Conservation (phyloP, 2,329 filamentous ascomycete genomes). For the Lachnellula cervina region DNA sequence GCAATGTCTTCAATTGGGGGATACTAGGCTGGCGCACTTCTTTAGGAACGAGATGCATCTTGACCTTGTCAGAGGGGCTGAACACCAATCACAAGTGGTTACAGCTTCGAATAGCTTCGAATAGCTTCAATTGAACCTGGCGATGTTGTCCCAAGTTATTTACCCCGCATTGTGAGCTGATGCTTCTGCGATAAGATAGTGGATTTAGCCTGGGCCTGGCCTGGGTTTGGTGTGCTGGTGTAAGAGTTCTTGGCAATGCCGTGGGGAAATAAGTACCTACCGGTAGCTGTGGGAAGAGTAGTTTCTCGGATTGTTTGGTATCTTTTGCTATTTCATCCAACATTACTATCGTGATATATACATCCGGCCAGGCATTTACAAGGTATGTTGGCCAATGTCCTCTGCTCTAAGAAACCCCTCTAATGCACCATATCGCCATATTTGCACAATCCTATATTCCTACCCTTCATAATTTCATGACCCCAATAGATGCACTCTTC, state of each 20-base stretch:
- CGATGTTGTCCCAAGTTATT: not conserved
- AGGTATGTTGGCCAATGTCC: not conserved
- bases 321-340: not conserved
- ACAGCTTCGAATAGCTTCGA: not conserved
- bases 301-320: not conserved
- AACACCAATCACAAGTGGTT: not conserved
- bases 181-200: not conserved
- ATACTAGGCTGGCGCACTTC: constrained; percentile 35
- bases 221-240: too few relatives aligned
- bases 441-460: too few relatives aligned
- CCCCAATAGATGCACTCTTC: not conserved
- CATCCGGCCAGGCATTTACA: not conserved
- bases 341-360: not conserved
- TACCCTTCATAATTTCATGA: not conserved
- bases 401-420: not conserved
- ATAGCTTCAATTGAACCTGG: not conserved
- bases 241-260: not conserved
- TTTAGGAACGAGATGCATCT: constrained; percentile 46
- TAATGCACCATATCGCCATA: not conserved
- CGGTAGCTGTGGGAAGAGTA: not conserved
- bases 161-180: not conserved
- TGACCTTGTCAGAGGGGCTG: constrained; percentile 1
- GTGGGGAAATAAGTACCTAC: not conserved
- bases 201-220: not conserved
- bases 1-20: not conserved